phyloP scores from a whole-genome alignment of 768 basidiomycete genomes.

The Tricholoma furcatifolium region DNA sequence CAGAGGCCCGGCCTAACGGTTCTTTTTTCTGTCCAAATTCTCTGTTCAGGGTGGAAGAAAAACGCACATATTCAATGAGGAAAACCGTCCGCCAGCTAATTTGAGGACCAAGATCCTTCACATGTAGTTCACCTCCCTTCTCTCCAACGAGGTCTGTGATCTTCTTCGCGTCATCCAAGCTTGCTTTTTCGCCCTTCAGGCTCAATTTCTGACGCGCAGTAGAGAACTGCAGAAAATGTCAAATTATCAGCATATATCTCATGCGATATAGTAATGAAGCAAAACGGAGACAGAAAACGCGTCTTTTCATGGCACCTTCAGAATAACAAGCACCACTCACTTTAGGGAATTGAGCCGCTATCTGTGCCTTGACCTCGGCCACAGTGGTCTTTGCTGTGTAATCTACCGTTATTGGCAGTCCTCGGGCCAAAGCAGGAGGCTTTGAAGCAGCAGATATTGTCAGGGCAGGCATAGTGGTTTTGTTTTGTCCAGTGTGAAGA shows the following conservation, averaged over 20 bases:
- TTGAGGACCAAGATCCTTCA: slow-evolving; percentile 93
- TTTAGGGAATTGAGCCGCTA: slow-evolving; percentile 44
- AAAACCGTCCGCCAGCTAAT: slow-evolving; percentile 88
- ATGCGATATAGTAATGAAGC: background rate
- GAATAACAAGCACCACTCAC: slow-evolving; percentile 21
- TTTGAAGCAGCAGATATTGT: slow-evolving; percentile 52
- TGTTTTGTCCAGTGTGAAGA: no score
- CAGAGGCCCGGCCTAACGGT: slow-evolving; percentile 74
- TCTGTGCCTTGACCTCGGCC: slow-evolving; percentile 63
- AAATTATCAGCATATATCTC: slow-evolving; percentile 1
- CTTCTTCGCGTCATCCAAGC: slow-evolving; percentile 61
- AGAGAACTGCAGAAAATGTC: slow-evolving; percentile 52
- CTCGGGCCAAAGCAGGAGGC: slow-evolving; percentile 43
- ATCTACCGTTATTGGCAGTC: slow-evolving; percentile 51
- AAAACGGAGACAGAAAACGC: background rate
- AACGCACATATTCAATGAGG: slow-evolving; percentile 89
- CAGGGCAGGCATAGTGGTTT: slow-evolving; percentile 37
- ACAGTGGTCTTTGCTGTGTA: slow-evolving; percentile 56
- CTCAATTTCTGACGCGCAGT: slow-evolving; percentile 72
- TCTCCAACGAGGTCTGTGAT: slow-evolving; percentile 56
- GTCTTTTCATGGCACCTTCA: background rate
- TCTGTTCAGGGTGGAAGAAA: background rate
- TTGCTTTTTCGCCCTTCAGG: slow-evolving; percentile 57
- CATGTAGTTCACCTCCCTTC: slow-evolving; percentile 61
- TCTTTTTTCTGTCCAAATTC: background rate